Conservation (phyloP, 148 eudicot genomes). For the Cornus florida region DNA sequence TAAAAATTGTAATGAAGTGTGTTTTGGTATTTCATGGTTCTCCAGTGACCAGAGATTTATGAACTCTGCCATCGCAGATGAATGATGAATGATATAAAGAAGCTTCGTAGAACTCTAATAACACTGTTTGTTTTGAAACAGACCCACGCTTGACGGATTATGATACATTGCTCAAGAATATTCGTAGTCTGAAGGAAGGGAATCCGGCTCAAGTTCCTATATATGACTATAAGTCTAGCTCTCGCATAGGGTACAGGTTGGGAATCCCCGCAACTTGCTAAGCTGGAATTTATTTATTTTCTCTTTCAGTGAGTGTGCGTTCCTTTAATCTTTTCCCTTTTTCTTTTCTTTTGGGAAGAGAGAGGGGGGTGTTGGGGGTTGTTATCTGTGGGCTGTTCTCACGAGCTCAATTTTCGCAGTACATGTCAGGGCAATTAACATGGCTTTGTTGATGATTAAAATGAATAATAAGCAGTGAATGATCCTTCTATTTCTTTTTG, state of each 20-base stretch:
- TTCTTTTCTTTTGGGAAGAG: no score
- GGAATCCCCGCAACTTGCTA: neutral
- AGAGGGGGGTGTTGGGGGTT: no score
- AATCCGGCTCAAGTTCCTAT: conserved; percentile 83
- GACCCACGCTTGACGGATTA: conserved; percentile 99
- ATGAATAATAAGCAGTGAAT: no score
- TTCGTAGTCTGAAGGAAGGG: conserved; percentile 72
- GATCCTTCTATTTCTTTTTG: no score
- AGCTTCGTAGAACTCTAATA: conserved; percentile 16
- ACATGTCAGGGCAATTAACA: no score
- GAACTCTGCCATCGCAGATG: neutral
- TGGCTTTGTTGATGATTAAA: no score
- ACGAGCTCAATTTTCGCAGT: no score
- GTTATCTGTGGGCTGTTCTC: no score
- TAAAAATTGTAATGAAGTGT: neutral
- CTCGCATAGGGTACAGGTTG: conserved; percentile 89
- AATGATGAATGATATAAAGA: neutral
- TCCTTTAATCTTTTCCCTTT: no score
- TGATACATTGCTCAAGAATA: conserved; percentile 85
- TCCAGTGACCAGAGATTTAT: neutral
- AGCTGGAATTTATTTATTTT: neutral
- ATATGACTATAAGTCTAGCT: conserved; percentile 93
- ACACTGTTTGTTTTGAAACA: conserved; percentile 33
- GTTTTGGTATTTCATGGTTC: neutral
- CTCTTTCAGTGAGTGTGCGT: no score